Evolutionary conservation across 441 rosid species (phyloP).

Genomic region (Dalechampia spathulata): DNA sequence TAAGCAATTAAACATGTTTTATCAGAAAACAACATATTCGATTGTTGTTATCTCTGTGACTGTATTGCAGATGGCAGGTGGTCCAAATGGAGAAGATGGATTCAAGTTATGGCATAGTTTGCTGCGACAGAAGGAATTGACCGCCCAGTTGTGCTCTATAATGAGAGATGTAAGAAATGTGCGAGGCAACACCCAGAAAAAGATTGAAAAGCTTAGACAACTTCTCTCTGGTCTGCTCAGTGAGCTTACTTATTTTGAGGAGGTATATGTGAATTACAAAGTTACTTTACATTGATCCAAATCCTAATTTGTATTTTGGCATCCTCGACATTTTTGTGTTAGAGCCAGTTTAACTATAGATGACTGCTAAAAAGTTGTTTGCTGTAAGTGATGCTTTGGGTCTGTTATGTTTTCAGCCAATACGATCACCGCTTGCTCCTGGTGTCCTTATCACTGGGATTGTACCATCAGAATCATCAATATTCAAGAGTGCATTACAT

Average conservation of each 20-base stretch:
- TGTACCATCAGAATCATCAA: slow-evolving; percentile 85
- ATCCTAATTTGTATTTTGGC: slow-evolving; percentile 13
- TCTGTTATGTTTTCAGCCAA: slow-evolving; percentile 52
- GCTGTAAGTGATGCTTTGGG: slow-evolving; percentile 9
- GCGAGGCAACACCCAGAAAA: slow-evolving; percentile 94
- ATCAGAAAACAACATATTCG: too few species aligned
- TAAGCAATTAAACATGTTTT: not conserved
- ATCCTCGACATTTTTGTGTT: slow-evolving; percentile 2
- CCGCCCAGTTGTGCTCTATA: slow-evolving; percentile 89
- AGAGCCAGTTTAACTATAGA: slow-evolving; percentile 7
- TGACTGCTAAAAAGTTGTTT: slow-evolving; percentile 7
- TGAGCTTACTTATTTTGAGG: slow-evolving; percentile 94
- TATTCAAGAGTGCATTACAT: slow-evolving; percentile 89
- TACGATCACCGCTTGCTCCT: slow-evolving; percentile 85
- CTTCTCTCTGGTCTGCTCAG: slow-evolving; percentile 92
- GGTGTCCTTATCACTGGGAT: slow-evolving; percentile 77
- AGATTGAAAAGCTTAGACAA: slow-evolving; percentile 96
- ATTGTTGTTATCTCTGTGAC: not conserved
- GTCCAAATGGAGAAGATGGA: slow-evolving; percentile 69
- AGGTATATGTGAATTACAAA: slow-evolving; percentile 38
- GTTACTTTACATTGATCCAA: slow-evolving; percentile 9
- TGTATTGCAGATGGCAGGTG: slow-evolving; percentile 51
- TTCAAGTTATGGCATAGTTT: slow-evolving; percentile 80
- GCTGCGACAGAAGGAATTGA: slow-evolving; percentile 90
- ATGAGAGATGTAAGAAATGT: slow-evolving; percentile 89